Evolutionary conservation across 768 basidiomycete species (phyloP), one percentile per base, ranked within the genome.

Genomic region (Rhodotorula paludigena): DNA sequence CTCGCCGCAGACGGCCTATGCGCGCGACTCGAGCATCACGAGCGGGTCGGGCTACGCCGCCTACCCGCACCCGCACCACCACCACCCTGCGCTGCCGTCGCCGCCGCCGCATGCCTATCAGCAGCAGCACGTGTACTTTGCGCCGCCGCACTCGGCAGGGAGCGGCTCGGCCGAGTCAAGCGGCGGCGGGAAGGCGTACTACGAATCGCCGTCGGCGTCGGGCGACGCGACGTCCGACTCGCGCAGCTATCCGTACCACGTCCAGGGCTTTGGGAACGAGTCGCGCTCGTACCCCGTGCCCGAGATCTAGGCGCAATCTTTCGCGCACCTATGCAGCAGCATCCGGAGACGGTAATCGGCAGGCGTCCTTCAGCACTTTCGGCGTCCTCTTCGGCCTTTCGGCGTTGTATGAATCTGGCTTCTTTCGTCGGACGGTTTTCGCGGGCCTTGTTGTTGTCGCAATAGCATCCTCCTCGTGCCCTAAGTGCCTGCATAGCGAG

Each of bases 211-310:
- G 20, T 55, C 45, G 36, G 38, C 32, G 16, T 39, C n/a, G 28
- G 69, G 68, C 10, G 64, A 42, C 14, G 39, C 44, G 2, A 52
- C 28, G 4, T 42, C n/a, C 51, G 51, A 30, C 6, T 28, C 42
- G 32, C 33, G 48, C 11, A 49, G 49, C 15, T 71, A 71, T 57
- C 69, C 69, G 49, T 60, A 63, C 21, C 64, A 71, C 47, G 54
- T 47, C 18, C 64, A 71, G 55, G 69, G 69, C 5, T 38, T 11
- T 35, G 69, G 69, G 1, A 36, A 12, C 30, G 64, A 66, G n/a
- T 54, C 59, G 44, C 28, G 61, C 36, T 39, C 45, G 14, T 71
- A 71, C 42, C 52, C 64, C 1, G 61, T 71, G 7, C 69, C 69
- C 1, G 69, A 71, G 57, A 61, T 71, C 30, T 69, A 41, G 32